Evolutionary conservation across 805 yeast species (phyloP), one percentile per base, ranked within the genome.

Genomic region (Candida coleopterorum): DNA sequence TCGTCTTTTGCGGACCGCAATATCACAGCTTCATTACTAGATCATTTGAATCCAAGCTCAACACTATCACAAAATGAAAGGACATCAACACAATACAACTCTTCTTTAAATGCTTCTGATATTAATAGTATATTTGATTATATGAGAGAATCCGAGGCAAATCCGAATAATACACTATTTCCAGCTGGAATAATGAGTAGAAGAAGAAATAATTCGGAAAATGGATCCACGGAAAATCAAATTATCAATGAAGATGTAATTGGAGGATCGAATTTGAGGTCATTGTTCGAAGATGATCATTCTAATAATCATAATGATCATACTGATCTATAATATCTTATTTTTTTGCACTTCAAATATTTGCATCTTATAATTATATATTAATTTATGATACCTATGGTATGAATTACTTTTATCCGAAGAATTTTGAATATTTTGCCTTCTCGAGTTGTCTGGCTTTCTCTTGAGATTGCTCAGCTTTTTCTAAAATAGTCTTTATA

Each of bases 361-460:
- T 18, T 18, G n/a, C 16, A 18, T 34, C n/a, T 29, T n/a, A n/a
- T n/a, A n/a, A n/a, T n/a, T n/a, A 18, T 27, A 27, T 28, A 18
- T 20, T 6, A n/a, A n/a, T n/a, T n/a, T n/a, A 20, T 9, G 9
- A 20, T 20, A 20, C 22, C 22, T 20, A 20, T 20, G 9, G 6
- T 20, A 20, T 20, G 22, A 20, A 20, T 6, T 22, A 32, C 20
- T 20, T 14, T 41, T 45, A 62, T 8, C 37, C 56, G 48, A 84
- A 84, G 53, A 84, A 83, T 52, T 77, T 81, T 12, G 86, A 71
- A 44, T 77, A 74, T 40, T 68, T 75, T 33, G 71, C 70, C 50
- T 68, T 74, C 41, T 78, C 79, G 11, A 63, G 65, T 26, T 65
- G 62, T 50, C 74, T 79, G 25, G 60, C 56, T 23, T 62, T 58